Evolutionary conservation across 2,329 filamentous ascomycete genomes (phyloP), one percentile per base, ranked within the genome.

Genomic region (Rhinocladiella mackenziei): DNA sequence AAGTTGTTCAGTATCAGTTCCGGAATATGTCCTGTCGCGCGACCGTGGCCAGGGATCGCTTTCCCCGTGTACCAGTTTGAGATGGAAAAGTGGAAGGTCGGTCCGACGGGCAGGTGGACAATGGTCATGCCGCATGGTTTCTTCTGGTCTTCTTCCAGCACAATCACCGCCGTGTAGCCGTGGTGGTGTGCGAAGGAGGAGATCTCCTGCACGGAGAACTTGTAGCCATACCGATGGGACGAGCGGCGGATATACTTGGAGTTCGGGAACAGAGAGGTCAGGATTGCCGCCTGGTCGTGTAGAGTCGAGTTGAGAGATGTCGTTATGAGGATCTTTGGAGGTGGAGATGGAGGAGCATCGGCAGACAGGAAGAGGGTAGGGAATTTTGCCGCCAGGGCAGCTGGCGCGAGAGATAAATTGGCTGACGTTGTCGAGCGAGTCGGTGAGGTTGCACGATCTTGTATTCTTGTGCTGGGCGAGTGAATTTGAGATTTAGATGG

Each of bases 1-100:
- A 98, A 98, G 63, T 92, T 91, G 67, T 97, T 97, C 39, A 96
- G 75, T 25, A 94, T 76, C 19, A 96, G 74, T 66, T 96, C 91
- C 1, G 89, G 89, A 60, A 87, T 88, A 68, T 96, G 89, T 36
- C 86, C 84, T 1, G 91, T 96, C 0, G 89, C 80, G 55, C 89
- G 91, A 67, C 81, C 92, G 63, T 98, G 91, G 1, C 91, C 89
- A 0, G 89, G 88, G 10, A 98, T 75, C 54, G 86, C 86, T 62
- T 84, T 86, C 38, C 87, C 87, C 57, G 94, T 86, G 25, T 94
- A 75, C 84, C 89, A 98, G 61, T 92, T 94, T 53, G 83, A 83
- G 53, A 96, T 85, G 44, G 76, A 81, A 69, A 97, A 97, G 63
- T 95, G 89, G 63, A 96, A 92, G 34, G 91, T 94, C 1, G 92